phyloP scores from a whole-genome alignment of 2,329 filamentous ascomycete species.

The Salinomyces thailandicus region DNA sequence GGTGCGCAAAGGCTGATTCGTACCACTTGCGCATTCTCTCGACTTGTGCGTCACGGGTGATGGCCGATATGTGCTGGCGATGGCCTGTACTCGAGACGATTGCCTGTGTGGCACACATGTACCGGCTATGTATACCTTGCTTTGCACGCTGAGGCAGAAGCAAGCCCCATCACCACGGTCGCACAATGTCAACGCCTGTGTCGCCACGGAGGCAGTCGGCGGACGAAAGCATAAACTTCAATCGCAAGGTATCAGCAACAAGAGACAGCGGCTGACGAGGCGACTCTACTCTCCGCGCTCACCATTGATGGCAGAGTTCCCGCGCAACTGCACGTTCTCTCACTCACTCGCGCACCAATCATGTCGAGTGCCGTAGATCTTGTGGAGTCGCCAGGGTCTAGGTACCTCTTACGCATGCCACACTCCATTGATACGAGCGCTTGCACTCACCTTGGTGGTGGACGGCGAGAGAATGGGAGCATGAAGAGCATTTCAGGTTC shows the following conservation, averaged over 20 bases:
- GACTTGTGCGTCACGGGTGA: no score
- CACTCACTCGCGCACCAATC: neutral
- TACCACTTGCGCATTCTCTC: no score
- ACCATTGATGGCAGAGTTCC: no score
- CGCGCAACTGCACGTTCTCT: neutral
- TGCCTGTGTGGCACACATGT: constrained; percentile 1
- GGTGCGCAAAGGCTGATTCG: no score
- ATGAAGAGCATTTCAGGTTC: no score
- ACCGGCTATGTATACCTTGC: constrained; percentile 1
- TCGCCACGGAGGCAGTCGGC: neutral
- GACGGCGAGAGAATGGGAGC: no score
- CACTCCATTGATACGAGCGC: neutral
- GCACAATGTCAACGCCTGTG: constrained; percentile 1
- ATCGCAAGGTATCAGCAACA: no score
- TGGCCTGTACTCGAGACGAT: neutral
- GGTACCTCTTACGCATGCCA: neutral
- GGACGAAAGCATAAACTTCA: no score
- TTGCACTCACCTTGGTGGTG: neutral
- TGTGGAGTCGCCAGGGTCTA: neutral
- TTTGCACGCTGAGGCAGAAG: neutral
- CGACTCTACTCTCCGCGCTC: neutral
- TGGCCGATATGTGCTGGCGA: no score
- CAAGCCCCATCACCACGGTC: neutral
- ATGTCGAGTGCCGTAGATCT: neutral
- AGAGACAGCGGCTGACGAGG: neutral